phyloP scores from a whole-genome alignment of 495 filamentous ascomycete species.

The Trypethelium eluteriae region DNA sequence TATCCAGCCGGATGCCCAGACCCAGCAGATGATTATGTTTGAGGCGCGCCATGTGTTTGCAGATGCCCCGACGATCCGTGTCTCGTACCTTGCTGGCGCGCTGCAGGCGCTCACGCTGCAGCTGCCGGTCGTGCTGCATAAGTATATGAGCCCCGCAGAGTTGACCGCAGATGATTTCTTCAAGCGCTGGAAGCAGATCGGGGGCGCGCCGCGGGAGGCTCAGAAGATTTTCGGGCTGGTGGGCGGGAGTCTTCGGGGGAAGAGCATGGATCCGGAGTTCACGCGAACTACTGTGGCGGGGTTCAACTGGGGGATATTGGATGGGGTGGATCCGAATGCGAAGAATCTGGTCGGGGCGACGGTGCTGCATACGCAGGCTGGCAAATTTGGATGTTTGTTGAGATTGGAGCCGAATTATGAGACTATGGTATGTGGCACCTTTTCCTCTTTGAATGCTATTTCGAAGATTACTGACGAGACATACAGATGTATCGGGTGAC shows the following conservation, averaged over 20 bases:
- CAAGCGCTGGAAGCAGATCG: conserved; percentile 98
- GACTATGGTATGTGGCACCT: conserved; percentile 50
- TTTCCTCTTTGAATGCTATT: not conserved
- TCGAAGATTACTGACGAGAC: not conserved
- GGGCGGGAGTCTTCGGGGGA: conserved; percentile 7
- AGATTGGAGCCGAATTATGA: conserved; percentile 90
- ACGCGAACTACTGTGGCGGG: conserved; percentile 63
- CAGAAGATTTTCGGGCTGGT: conserved; percentile 73
- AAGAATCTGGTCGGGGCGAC: conserved; percentile 93
- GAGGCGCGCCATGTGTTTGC: conserved; percentile 74
- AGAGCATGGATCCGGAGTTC: conserved; percentile 45
- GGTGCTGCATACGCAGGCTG: conserved; percentile 75
- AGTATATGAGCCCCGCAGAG: conserved; percentile 90
- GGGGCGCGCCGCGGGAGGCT: conserved; percentile 73
- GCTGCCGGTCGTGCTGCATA: conserved; percentile 80
- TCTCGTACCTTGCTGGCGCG: conserved; percentile 88
- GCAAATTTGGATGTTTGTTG: conserved; percentile 90
- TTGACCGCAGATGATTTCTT: conserved; percentile 89
- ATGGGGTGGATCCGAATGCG: conserved; percentile 76
- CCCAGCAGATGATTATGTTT: conserved; percentile 91
- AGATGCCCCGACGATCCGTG: conserved; percentile 81
- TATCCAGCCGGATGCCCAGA: conserved; percentile 66
- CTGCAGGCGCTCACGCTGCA: conserved; percentile 88
- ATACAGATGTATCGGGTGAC: conserved; percentile 89
- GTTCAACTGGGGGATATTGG: conserved; percentile 81